These are phyloP conservation scores for Talaromyces piceae DNA, from an alignment of 2,329 filamentous ascomycete species.

Conservation along the genomic window DNA sequence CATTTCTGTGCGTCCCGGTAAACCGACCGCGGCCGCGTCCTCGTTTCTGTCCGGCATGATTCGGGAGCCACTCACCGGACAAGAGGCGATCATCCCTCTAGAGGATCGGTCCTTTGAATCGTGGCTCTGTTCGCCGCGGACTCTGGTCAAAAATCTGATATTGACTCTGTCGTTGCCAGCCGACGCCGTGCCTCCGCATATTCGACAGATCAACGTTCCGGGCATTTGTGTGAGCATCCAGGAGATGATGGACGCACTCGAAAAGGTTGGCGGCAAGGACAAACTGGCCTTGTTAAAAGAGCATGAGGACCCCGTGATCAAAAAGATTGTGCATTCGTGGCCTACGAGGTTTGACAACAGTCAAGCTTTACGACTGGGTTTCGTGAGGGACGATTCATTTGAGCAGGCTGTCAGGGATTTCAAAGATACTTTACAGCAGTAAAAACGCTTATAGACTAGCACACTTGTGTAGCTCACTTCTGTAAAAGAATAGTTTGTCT, in stretches of 20 bases:
- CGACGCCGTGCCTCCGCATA: slow-evolving; percentile 35
- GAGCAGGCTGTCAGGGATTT: slow-evolving; percentile 53
- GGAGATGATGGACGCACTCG: slow-evolving; percentile 51
- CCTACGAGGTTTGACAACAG: slow-evolving; percentile 49
- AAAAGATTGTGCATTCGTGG: slow-evolving; percentile 51
- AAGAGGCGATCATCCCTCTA: slow-evolving; percentile 47
- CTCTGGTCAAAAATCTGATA: slow-evolving; percentile 48
- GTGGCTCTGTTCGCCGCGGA: slow-evolving; percentile 49
- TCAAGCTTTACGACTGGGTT: slow-evolving; percentile 45
- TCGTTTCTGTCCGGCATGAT: slow-evolving; percentile 58
- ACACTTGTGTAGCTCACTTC: neutral
- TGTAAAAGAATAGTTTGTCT: too few species aligned
- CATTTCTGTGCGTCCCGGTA: slow-evolving; percentile 54
- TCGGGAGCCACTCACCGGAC: slow-evolving; percentile 53
- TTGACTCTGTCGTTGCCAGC: slow-evolving; percentile 39
- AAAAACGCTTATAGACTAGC: slow-evolving; percentile 4
- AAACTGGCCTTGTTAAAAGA: slow-evolving; percentile 46
- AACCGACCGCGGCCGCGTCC: slow-evolving; percentile 54
- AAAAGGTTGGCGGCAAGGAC: slow-evolving; percentile 48
- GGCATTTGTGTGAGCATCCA: slow-evolving; percentile 47
- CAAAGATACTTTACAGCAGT: slow-evolving; percentile 27
- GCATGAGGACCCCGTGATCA: slow-evolving; percentile 43
- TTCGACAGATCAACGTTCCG: slow-evolving; percentile 51
- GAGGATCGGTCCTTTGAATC: slow-evolving; percentile 44
- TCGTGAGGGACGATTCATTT: slow-evolving; percentile 45